A percentile compares a stretch with the other conserved stretches of the same genome.
Conservation (phyloP, 441 rosid genomes). For the Erodium chrysanthum region DNA sequence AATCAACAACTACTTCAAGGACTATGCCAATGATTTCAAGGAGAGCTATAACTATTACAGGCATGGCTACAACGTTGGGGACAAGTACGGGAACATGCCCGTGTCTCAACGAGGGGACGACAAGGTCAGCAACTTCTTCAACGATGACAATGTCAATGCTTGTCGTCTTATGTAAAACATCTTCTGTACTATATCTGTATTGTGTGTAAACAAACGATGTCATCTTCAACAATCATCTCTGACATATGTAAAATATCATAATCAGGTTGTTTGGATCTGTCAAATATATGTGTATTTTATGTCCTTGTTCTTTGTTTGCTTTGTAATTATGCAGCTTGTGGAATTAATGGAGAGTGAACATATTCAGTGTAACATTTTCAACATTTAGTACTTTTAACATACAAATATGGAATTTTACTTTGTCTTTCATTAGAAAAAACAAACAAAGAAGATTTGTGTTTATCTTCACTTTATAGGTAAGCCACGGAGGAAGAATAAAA, state of each 20-base stretch:
- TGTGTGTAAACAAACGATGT: too few species aligned
- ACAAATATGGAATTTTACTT: not conserved
- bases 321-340: not conserved
- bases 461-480: too few species aligned
- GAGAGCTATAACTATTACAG: conserved; percentile 79
- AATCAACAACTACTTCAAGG: conserved; percentile 53
- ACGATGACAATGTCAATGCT: conserved; percentile 82
- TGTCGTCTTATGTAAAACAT: conserved; percentile 62
- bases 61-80: conserved; percentile 73
- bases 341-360: conserved; percentile 1
- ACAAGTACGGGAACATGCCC: conserved; percentile 60
- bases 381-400: not conserved
- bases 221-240: too few species aligned
- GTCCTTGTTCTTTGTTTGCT: not conserved
- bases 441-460: too few species aligned
- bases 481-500: too few species aligned
- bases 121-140: conserved; percentile 85
- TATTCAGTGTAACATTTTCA: not conserved
- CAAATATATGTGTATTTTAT: too few species aligned
- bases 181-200: not conserved
- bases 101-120: conserved; percentile 74
- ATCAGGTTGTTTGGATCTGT: too few species aligned
- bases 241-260: not conserved
- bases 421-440: too few species aligned
- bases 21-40: conserved; percentile 67